Conservation (phyloP, 768 basidiomycete species). For the Russula brevipes region DNA sequence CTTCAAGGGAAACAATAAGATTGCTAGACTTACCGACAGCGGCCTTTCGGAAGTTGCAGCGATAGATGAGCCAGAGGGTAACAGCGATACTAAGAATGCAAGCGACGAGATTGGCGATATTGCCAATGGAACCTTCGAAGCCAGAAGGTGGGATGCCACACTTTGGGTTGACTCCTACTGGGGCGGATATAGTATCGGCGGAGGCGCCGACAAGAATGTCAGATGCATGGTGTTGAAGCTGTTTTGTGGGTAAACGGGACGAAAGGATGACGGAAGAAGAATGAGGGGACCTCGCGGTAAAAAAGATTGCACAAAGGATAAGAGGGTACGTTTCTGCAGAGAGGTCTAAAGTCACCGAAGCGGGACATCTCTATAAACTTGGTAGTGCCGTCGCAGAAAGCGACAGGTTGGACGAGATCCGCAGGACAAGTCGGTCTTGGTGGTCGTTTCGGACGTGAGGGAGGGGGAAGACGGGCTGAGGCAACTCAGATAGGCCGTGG, state of each 20-base stretch:
- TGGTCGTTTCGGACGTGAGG: neutral
- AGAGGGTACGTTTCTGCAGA: slow-evolving; percentile 66
- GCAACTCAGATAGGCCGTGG: neutral
- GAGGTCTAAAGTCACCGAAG: slow-evolving; percentile 68
- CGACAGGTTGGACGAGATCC: neutral
- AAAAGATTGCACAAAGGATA: slow-evolving; percentile 95
- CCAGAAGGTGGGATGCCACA: slow-evolving; percentile 73
- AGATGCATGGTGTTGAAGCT: slow-evolving; percentile 33
- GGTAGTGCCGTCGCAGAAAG: slow-evolving; percentile 5
- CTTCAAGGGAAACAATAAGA: neutral
- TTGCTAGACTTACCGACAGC: slow-evolving; percentile 60
- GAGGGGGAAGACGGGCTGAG: too few species aligned
- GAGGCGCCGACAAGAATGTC: slow-evolving; percentile 40
- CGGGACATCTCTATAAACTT: slow-evolving; percentile 39
- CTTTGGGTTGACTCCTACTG: slow-evolving; percentile 74
- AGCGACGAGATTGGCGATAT: slow-evolving; percentile 80
- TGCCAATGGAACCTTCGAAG: slow-evolving; percentile 58
- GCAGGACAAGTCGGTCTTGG: neutral
- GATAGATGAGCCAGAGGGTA: slow-evolving; percentile 50
- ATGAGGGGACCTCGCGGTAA: slow-evolving; percentile 64
- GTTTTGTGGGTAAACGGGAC: slow-evolving; percentile 16
- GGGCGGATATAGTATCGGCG: slow-evolving; percentile 47
- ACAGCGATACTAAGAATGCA: slow-evolving; percentile 71
- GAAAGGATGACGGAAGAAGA: slow-evolving; percentile 18
- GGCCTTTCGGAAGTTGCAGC: slow-evolving; percentile 65